Conservation (phyloP, 2,329 filamentous ascomycete genomes). For the Sporothrix pseudoabietina region DNA sequence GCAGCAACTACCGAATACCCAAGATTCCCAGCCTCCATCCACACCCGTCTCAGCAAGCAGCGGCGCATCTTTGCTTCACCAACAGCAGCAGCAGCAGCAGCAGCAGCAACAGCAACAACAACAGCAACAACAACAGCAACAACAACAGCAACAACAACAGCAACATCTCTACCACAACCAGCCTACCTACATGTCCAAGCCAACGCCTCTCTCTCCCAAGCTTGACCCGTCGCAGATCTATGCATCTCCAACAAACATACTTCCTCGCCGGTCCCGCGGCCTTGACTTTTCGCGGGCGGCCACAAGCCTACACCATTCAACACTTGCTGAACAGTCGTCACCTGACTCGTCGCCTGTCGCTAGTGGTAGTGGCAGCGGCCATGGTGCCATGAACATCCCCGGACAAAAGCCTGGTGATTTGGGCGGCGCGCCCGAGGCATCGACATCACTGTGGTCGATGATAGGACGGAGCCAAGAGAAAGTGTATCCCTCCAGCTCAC, state of each 20-base stretch:
- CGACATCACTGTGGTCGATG: conserved; percentile 71
- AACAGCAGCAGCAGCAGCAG: conserved; percentile 30
- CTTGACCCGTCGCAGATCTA: conserved; percentile 83
- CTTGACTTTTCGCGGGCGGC: conserved; percentile 92
- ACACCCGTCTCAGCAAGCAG: conserved; percentile 28
- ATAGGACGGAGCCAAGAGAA: conserved; percentile 67
- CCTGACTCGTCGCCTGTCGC: conserved; percentile 88
- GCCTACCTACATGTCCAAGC: conserved; percentile 49
- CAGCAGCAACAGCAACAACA: conserved; percentile 31
- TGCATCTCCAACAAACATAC: conserved; percentile 81
- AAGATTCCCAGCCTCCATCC: conserved; percentile 19
- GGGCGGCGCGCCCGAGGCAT: conserved; percentile 62
- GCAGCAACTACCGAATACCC: not conserved
- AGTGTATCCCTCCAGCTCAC: conserved; percentile 74
- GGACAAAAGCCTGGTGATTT: conserved; percentile 51
- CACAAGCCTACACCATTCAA: conserved; percentile 94
- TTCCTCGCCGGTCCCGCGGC: conserved; percentile 85
- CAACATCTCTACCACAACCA: conserved; percentile 37
- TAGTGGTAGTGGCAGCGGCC: conserved; percentile 52
- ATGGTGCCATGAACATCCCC: conserved; percentile 61
- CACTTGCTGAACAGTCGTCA: conserved; percentile 81
- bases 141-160: conserved; percentile 31
- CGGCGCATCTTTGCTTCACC: conserved; percentile 21
- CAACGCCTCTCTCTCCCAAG: conserved; percentile 79
- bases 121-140: conserved; percentile 20